Percentiles rank a stretch among this genome's conserved stretches.
Evolutionary conservation across 345 rosid species (phyloP).

Genomic region (Aquilaria yunnanensis): DNA sequence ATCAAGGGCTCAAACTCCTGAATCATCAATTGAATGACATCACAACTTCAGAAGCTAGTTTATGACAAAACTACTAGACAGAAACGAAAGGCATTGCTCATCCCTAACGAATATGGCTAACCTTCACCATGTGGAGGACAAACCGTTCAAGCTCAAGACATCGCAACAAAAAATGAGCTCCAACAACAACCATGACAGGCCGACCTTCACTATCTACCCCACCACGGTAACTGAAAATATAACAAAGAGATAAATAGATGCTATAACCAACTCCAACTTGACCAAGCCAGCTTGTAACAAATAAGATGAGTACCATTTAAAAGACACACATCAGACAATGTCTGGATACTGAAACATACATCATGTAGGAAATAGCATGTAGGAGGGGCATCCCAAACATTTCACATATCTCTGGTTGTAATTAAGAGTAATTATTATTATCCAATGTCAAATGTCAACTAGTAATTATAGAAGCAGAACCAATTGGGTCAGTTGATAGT

Average conservation of each 20-base stretch:
- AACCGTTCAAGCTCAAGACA: constrained; percentile 95
- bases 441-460: no score
- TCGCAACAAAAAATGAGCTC: constrained; percentile 92
- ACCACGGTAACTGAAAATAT: constrained; percentile 75
- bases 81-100: no score
- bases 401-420: no score
- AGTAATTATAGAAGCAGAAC: no score
- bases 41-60: constrained; percentile 5
- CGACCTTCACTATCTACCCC: constrained; percentile 94
- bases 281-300: constrained; percentile 10
- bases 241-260: constrained; percentile 17
- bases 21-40: constrained; percentile 14
- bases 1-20: constrained; percentile 99
- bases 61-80: background rate
- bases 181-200: constrained; percentile 97
- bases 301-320: background rate
- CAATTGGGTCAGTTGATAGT: no score
- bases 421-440: no score
- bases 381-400: no score
- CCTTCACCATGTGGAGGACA: constrained; percentile 78
- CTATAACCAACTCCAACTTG: background rate
- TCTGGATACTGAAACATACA: background rate
- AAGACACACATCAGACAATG: background rate
- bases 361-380: no score
- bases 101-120: constrained; percentile 12